A percentile compares a stretch with the other conserved stretches of the same genome.
Conservation (phyloP, 2,329 filamentous ascomycete genomes). For the Aspergillus fijiensis region DNA sequence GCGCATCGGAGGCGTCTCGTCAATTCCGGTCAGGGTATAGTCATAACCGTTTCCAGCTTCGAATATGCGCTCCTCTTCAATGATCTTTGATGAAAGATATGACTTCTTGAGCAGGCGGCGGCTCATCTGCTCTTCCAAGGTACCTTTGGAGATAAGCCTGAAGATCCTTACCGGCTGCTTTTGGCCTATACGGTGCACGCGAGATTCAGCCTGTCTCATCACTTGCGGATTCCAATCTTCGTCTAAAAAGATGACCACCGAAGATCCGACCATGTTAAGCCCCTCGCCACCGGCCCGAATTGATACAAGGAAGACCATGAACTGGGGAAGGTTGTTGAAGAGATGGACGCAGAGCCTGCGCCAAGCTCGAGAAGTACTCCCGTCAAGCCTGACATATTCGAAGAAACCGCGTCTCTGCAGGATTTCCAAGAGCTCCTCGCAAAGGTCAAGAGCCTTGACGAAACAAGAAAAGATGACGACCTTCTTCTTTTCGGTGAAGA, state of each 20-base stretch:
- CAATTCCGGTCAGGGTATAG: background rate
- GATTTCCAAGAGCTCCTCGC: slow-evolving; percentile 51
- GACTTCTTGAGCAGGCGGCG: slow-evolving; percentile 61
- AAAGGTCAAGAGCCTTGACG: slow-evolving; percentile 52
- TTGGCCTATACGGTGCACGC: slow-evolving; percentile 57
- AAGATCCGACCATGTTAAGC: slow-evolving; percentile 55
- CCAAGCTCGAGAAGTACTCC: slow-evolving; percentile 48
- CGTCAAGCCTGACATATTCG: slow-evolving; percentile 53
- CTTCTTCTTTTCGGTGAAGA: slow-evolving; percentile 37
- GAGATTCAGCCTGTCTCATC: slow-evolving; percentile 55
- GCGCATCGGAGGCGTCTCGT: background rate
- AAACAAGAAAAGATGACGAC: slow-evolving; percentile 59
- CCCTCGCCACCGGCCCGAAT: slow-evolving; percentile 57
- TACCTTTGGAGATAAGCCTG: slow-evolving; percentile 57
- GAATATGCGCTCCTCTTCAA: slow-evolving; percentile 39
- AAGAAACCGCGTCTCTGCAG: slow-evolving; percentile 47
- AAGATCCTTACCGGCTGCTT: slow-evolving; percentile 56
- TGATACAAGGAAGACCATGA: slow-evolving; percentile 57
- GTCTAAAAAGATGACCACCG: slow-evolving; percentile 58
- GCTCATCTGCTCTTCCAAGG: slow-evolving; percentile 60
- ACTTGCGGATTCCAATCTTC: slow-evolving; percentile 58
- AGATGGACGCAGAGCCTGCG: slow-evolving; percentile 55
- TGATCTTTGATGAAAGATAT: slow-evolving; percentile 61
- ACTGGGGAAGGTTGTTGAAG: slow-evolving; percentile 51
- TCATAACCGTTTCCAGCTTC: background rate